Base-by-base conservation (phyloP, 148 eudicot species). In the Heliosperma pusillum region DNA sequence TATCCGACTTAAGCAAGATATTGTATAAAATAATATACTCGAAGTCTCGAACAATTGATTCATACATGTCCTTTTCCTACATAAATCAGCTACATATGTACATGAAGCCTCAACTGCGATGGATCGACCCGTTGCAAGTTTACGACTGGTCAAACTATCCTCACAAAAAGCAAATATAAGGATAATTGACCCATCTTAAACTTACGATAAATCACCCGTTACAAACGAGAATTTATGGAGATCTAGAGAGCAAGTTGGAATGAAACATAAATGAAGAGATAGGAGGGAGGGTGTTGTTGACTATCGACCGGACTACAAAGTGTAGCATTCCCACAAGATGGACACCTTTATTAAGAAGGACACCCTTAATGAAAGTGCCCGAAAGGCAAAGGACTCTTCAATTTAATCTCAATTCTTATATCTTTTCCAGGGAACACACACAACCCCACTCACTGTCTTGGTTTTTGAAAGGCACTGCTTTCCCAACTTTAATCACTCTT, bases 371-470 rank as follows among this genome's bases (percentile, higher is more conserved):
- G 80, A 65, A 72, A 27, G 45, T 77, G 80, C 70, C 76, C 74
- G 17, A 78, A 73, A 78, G 66, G 76, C 76, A 63, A 78, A 78
- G 65, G 75, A 64, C 66, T 71, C 68, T 30, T 36, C 8, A 10
- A 21, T 22, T 29, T 12, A 24, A 24, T 44, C 33, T 10, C 11
- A 15, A 42, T 11, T 57, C 47, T 22, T 63, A 24, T 21, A 25
- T 11, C 11, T 69, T 25, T 26, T 60, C 44, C 25, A 72, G 80
- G 64, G 80, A 36, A 30, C 71, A 78, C 22, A 62, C 26, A 78
- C 29, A 57, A 78, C 77, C 77, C 81, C 77, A 78, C 60, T 73
- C 77, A 78, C 60, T 73, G 36, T 73, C 81, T 78, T 55, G 81
- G 81, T 78, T 36, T 40, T 57, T 61, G 72, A 30, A 16, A 33